A percentile compares a stretch with the other conserved stretches of the same genome.
Conservation (phyloP, 1,284 basidiomycete species). For the Microstroma glucosiphilum region DNA sequence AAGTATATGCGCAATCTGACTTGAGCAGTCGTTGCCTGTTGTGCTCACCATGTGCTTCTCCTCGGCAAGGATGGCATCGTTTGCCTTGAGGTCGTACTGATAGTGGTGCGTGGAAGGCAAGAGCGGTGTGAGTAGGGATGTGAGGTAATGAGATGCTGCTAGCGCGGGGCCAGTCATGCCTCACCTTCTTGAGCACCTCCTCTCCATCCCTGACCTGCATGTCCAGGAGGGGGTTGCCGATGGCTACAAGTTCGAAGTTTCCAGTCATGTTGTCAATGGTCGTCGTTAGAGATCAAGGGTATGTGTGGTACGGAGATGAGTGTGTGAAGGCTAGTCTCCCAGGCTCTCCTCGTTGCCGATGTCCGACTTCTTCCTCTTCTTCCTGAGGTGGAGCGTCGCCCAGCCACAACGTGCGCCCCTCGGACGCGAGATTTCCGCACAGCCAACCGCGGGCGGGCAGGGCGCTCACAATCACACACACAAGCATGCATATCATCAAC, state of each 20-base stretch:
- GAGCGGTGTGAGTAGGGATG: not conserved
- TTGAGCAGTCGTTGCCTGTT: conserved; percentile 59
- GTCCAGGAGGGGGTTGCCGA: conserved; percentile 52
- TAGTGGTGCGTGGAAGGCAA: not conserved
- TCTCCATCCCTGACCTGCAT: conserved; percentile 63
- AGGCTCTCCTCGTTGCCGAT: too few species aligned
- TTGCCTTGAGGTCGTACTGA: conserved; percentile 75
- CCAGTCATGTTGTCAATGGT: conserved; percentile 3
- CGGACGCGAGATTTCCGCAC: too few species aligned
- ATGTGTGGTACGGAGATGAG: too few species aligned
- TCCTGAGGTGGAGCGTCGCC: too few species aligned
- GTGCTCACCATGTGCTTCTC: conserved; percentile 64
- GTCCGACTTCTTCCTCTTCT: too few species aligned
- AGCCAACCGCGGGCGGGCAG: too few species aligned
- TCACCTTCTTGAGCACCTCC: conserved; percentile 68
- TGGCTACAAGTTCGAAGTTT: conserved; percentile 46
- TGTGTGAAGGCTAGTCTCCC: too few species aligned
- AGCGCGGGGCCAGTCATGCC: not conserved
- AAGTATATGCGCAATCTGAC: conserved; percentile 5
- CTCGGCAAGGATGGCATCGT: conserved; percentile 93
- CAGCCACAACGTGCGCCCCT: too few species aligned
- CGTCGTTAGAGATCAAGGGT: not conserved
- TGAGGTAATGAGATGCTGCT: not conserved
- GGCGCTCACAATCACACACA: too few species aligned
- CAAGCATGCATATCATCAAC: too few species aligned